phyloP scores from a whole-genome alignment of 2,329 filamentous ascomycete genomes.

The Fulvia fulva region DNA sequence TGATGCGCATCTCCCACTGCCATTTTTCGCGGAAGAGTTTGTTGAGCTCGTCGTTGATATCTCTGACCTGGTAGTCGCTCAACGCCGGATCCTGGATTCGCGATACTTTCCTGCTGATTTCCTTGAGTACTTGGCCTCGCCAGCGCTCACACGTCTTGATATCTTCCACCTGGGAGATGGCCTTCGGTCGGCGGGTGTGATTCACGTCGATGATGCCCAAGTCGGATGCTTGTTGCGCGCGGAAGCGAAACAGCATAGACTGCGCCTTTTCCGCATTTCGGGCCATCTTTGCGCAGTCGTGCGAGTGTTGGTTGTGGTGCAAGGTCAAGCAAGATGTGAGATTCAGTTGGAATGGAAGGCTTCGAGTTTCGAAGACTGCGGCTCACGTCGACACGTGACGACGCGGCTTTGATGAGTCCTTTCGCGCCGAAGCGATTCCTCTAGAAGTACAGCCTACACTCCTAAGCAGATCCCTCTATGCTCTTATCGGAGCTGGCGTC shows the following conservation, averaged over 20 bases:
- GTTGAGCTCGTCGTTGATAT: slow-evolving; percentile 99
- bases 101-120: slow-evolving; percentile 93
- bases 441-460: too few relatives aligned
- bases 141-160: slow-evolving; percentile 93
- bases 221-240: slow-evolving; percentile 92
- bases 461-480: too few relatives aligned
- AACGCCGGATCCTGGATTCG: slow-evolving; percentile 88
- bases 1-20: slow-evolving; percentile 97
- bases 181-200: slow-evolving; percentile 82
- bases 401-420: background rate
- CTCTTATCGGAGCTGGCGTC: too few relatives aligned
- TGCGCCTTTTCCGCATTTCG: slow-evolving; percentile 98
- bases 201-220: slow-evolving; percentile 93
- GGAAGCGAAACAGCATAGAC: slow-evolving; percentile 99
- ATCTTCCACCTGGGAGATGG: slow-evolving; percentile 78
- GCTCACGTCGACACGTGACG: background rate
- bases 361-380: background rate
- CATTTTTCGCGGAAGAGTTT: slow-evolving; percentile 98
- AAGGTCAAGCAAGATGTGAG: background rate
- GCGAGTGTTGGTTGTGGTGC: background rate
- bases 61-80: slow-evolving; percentile 95
- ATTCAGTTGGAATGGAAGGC: background rate
- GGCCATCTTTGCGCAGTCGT: slow-evolving; percentile 50
- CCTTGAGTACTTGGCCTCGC: slow-evolving; percentile 95
- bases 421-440: too few relatives aligned